A percentile compares a stretch with the other conserved stretches of the same genome.
phyloP scores from a whole-genome alignment of 1,139 yeast genomes.

The Scheffersomyces quercinus region DNA sequence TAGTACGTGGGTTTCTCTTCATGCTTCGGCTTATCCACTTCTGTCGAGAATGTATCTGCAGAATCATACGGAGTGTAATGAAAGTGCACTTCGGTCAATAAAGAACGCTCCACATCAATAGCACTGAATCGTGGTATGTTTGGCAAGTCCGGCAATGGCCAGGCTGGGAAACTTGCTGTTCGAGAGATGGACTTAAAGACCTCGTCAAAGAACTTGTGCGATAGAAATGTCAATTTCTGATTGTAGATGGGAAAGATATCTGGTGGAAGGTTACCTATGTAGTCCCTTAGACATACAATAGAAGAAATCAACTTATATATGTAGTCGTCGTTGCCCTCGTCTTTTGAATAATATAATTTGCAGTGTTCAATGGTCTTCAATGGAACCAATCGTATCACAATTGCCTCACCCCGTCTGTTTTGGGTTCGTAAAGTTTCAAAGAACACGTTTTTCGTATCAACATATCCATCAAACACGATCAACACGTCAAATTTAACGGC shows the following conservation, averaged over 20 bases:
- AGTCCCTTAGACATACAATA: constrained; percentile 76
- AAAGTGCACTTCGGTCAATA: constrained; percentile 75
- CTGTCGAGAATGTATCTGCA: constrained; percentile 25
- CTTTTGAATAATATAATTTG: constrained; percentile 31
- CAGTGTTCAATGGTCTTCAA: constrained; percentile 84
- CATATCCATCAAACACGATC: constrained; percentile 71
- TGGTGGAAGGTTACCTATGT: constrained; percentile 82
- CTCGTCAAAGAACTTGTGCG: constrained; percentile 55
- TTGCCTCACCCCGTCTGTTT: constrained; percentile 40
- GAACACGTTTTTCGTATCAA: constrained; percentile 41
- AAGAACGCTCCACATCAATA: constrained; percentile 74
- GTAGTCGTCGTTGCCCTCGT: constrained; percentile 39
- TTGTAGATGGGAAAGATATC: constrained; percentile 76
- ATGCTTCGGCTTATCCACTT: constrained; percentile 6
- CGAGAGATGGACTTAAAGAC: constrained; percentile 28
- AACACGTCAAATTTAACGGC: constrained; percentile 55
- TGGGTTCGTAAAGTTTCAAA: constrained; percentile 33
- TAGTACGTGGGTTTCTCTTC: constrained; percentile 49
- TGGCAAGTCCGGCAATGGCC: constrained; percentile 84
- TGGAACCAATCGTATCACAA: constrained; percentile 70
- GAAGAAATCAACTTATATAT: constrained; percentile 76
- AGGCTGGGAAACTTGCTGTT: constrained; percentile 33
- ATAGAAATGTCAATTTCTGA: constrained; percentile 62
- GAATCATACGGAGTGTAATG: constrained; percentile 58
- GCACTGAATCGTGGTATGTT: constrained; percentile 62